Evolutionary conservation across 768 basidiomycete species (phyloP).

Genomic region (Suillus lakei): DNA sequence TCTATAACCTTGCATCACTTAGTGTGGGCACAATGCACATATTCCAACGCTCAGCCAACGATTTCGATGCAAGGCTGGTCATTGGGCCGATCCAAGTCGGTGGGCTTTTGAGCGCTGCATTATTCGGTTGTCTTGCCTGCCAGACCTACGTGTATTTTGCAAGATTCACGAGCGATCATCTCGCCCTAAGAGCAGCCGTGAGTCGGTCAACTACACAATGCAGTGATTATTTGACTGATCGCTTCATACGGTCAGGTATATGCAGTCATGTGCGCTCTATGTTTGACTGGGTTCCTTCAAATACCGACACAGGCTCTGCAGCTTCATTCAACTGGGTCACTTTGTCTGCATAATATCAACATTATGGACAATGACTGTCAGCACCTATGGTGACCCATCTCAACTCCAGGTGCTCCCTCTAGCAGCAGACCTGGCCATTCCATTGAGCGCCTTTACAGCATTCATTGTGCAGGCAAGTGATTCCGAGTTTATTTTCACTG

Average conservation of each 20-base stretch:
- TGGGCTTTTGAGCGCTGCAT: conserved; percentile 10
- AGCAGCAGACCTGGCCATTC: conserved; percentile 5
- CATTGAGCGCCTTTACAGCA: not conserved
- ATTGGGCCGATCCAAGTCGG: conserved; percentile 22
- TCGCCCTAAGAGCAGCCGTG: conserved; percentile 1
- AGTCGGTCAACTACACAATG: not conserved
- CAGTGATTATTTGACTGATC: not conserved
- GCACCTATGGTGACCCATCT: not conserved
- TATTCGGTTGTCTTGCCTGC: conserved; percentile 18
- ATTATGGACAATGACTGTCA: conserved; percentile 11
- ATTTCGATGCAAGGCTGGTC: not conserved
- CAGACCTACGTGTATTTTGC: conserved; percentile 19
- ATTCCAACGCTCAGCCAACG: not conserved
- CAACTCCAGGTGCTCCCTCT: conserved; percentile 1
- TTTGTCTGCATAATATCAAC: conserved; percentile 3
- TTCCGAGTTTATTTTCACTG: not conserved
- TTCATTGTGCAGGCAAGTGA: conserved; percentile 7
- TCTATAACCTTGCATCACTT: not conserved
- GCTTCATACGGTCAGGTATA: conserved; percentile 1
- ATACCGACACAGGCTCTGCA: not conserved
- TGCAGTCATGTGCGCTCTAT: not conserved
- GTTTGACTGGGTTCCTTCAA: not conserved
- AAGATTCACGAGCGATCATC: conserved; percentile 9
- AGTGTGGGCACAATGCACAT: not conserved
- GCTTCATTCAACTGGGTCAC: conserved; percentile 7